Base-by-base conservation (phyloP, 768 basidiomycete species). In the Lentinus tigrinus region DNA sequence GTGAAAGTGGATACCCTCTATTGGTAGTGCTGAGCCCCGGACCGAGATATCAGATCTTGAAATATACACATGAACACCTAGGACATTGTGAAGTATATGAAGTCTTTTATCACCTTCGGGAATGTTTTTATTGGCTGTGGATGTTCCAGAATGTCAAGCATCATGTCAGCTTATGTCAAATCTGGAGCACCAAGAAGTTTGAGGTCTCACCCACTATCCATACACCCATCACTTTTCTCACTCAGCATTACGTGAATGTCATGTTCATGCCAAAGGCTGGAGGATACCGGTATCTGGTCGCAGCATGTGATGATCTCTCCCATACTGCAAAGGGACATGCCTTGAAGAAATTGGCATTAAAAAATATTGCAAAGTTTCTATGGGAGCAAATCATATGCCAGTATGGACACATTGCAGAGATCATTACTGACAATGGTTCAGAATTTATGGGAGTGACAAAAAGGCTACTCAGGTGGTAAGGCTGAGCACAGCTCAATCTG, bases 361-460 rank as follows among this genome's bases (percentile, higher is more conserved):
- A 60, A 11, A 24, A 47, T 1, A 34, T 75, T 0, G 65, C 63
- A 9, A 61, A 64, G 7, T 75, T 75, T 51, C 65, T 75, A 3
- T 72, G 66, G 63, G 68, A 71, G 47, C 54, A 75, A 10, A 65
- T 75, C 7, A 64, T 71, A 27, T 73, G 69, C 49, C 56, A 69
- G 3, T 74, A 71, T 42, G 73, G 73, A 26, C 62, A 54, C 0
- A 55, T 72, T 6, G 62, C 42, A 13, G 42, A 67, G 49, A 56
- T 72, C 3, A 57, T 65, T 2, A 73, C 73, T 2, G 72, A 73
- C 19, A 74, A 74, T 52, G 70, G 73, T 5, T 17, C 64, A 2
- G 67, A 65, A 38, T 64, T 61, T 0, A 58, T 58, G 23, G 68
- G 61, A 24, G 65, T 65, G 3, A 65, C 65, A 21, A 23, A 57